Conservation (phyloP, 169 alveolate genomes). For the Fabrea salina region DNA sequence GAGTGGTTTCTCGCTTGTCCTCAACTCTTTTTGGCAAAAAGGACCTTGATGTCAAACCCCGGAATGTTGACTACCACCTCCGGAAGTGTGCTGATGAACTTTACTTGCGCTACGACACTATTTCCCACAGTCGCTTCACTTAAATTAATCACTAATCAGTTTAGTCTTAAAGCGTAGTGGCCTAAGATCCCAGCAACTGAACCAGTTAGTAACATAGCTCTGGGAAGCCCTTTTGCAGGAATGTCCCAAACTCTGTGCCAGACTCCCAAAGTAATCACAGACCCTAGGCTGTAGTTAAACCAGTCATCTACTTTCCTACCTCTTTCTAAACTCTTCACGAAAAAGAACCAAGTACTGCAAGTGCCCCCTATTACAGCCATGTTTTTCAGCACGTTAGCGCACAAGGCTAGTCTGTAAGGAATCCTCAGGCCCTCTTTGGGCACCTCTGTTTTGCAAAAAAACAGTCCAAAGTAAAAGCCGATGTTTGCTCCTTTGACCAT, state of each 20-base stretch:
- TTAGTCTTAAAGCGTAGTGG: too few species aligned
- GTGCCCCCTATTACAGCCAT: background rate
- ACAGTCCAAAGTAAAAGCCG: conserved; percentile 1
- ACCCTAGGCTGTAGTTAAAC: background rate
- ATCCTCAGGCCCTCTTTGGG: background rate
- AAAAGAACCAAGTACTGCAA: background rate
- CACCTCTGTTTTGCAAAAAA: background rate
- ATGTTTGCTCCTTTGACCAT: conserved; percentile 10
- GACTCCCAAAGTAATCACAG: background rate
- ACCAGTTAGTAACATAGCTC: too few species aligned
- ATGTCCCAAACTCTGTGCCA: background rate
- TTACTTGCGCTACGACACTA: too few species aligned
- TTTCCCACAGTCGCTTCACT: too few species aligned
- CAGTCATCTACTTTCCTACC: conserved; percentile 3
- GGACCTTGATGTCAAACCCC: conserved; percentile 5
- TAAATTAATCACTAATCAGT: too few species aligned
- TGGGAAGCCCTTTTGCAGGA: too few species aligned
- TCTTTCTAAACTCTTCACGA: background rate
- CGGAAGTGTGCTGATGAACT: background rate
- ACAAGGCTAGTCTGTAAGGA: too few species aligned
- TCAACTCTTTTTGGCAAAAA: background rate
- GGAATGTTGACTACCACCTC: background rate
- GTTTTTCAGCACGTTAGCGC: background rate
- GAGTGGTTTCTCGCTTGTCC: background rate
- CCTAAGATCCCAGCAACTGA: too few species aligned